These are phyloP conservation scores for Suhomyces sp. DNA, from an alignment of 805 yeast genomes.

Conservation along the genomic window DNA sequence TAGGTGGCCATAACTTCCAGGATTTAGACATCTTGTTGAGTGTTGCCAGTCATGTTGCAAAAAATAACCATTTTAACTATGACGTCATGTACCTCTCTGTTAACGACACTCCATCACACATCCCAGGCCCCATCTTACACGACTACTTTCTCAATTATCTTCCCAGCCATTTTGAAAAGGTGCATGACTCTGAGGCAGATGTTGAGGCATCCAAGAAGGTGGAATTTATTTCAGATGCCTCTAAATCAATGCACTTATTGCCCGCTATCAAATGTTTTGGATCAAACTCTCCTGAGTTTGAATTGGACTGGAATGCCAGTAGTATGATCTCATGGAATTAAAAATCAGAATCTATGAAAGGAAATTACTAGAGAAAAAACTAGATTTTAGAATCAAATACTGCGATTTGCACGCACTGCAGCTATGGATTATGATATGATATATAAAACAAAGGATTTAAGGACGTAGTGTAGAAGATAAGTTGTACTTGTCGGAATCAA, in stretches of 20 bases:
- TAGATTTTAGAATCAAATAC: no score
- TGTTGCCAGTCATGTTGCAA: constrained; percentile 29
- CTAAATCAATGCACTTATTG: constrained; percentile 17
- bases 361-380: no score
- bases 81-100: constrained; percentile 23
- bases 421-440: no score
- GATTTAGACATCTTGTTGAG: constrained; percentile 36
- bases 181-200: constrained; percentile 8
- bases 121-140: constrained; percentile 36
- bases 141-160: constrained; percentile 37
- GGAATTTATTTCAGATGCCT: constrained; percentile 22
- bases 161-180: constrained; percentile 17
- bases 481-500: no score
- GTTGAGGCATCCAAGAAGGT: constrained; percentile 16
- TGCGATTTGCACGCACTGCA: no score
- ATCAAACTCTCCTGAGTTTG: constrained; percentile 21
- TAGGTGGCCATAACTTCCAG: constrained; percentile 42
- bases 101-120: constrained; percentile 33
- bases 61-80: constrained; percentile 14
- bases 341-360: no score
- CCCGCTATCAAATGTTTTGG: constrained; percentile 41
- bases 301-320: constrained; percentile 37
- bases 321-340: constrained; percentile 30
- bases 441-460: no score
- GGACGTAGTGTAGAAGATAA: no score